These are phyloP conservation scores for Beta corolliflora DNA, from an alignment of 179 eudicot genomes.

Conservation along the genomic window DNA sequence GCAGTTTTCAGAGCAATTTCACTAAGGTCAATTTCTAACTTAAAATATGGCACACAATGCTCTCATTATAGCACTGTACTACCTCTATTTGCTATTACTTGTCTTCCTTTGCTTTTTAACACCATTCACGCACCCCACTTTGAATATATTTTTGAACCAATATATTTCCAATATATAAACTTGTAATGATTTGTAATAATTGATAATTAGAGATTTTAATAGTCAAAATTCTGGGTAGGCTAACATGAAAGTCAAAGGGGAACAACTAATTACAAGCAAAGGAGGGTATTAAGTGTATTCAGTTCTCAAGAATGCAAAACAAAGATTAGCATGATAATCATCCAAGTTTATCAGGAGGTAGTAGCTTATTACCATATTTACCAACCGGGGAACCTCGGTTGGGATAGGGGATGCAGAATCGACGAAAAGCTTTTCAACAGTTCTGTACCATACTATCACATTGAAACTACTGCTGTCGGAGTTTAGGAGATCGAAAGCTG, in stretches of 20 bases:
- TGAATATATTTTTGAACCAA: too few species aligned
- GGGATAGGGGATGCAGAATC: slow-evolving; percentile 39
- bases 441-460: slow-evolving; percentile 69
- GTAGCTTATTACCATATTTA: slow-evolving; percentile 67
- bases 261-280: too few species aligned
- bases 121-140: too few species aligned
- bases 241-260: too few species aligned
- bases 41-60: too few species aligned
- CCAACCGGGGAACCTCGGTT: slow-evolving; percentile 60
- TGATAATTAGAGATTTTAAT: too few species aligned
- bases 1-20: slow-evolving; percentile 21
- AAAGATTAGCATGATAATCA: background rate
- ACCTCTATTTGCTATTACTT: too few species aligned
- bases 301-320: background rate
- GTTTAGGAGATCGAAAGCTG: slow-evolving; percentile 82
- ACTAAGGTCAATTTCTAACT: background rate
- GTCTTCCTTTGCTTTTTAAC: too few species aligned
- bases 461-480: slow-evolving; percentile 59
- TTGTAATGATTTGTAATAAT: too few species aligned
- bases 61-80: too few species aligned
- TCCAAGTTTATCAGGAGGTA: background rate
- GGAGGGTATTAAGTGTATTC: background rate
- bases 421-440: slow-evolving; percentile 47
- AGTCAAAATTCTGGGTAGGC: too few species aligned
- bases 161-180: too few species aligned